Base-by-base conservation (phyloP, 2,329 filamentous ascomycete species). In the Iodosphaeria phyllophila region DNA sequence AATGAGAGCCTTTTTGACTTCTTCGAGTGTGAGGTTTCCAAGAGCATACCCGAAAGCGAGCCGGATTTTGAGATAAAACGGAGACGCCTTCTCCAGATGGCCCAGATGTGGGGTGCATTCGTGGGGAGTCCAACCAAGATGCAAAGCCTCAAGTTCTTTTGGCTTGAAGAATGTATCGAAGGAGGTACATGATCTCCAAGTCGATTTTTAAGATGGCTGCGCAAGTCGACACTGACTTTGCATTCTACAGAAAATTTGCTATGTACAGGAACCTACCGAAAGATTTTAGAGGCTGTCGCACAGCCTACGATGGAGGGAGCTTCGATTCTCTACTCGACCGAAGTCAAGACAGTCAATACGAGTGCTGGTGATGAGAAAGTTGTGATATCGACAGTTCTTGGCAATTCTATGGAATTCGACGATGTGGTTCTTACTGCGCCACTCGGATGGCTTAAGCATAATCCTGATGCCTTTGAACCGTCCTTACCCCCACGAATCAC, bases 121-220 rank as follows among this genome's bases (percentile, higher is more conserved):
- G 60, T 80, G 5, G 76, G 76, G 9, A 73, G 62, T 30, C 60
- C 67, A 1, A 54, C 77, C 6, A 49, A 56, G 26, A 60, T 41
- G 14, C 76, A 83, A 42, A 79, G 73, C 36, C 51, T 82, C 16
- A 77, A 72, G 49, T 82, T 69, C 49, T 77, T 80, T 42, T 80
- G 74, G 73, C 43, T 83, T 5, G 76, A 83, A 41, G 74, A 82
- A 45, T 78, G 73, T 34, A 71, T 82, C 26, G 74, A 80, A 40
- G 75, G 74, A 22, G 64, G 66, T 66, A 41, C n/a, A n/a, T n/a
- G n/a, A n/a, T n/a, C n/a, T n/a, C n/a, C n/a, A n/a, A n/a, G n/a
- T n/a, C n/a, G n/a, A n/a, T n/a, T n/a, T n/a, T n/a, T n/a, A n/a
- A n/a, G n/a, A n/a, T n/a, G n/a, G n/a, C n/a, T n/a, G n/a, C n/a